phyloP scores from a whole-genome alignment of 2,329 filamentous ascomycete genomes.

The Fusarium ramigenum region DNA sequence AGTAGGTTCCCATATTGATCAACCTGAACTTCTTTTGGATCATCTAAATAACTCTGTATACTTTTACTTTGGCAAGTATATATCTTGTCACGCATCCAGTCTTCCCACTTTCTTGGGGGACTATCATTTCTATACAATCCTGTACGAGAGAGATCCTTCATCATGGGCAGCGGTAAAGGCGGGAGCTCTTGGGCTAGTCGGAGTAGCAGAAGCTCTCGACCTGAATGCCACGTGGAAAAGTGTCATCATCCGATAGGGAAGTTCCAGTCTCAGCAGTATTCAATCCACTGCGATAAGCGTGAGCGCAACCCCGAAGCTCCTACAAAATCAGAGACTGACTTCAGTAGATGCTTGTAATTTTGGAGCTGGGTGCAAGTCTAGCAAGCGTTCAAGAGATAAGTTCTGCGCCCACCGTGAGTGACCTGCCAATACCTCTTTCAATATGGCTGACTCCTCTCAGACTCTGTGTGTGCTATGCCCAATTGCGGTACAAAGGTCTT shows the following conservation, averaged over 20 bases:
- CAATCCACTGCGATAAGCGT: background rate
- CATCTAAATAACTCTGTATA: background rate
- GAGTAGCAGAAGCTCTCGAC: too few species aligned
- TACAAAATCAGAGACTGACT: background rate
- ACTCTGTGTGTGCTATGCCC: background rate
- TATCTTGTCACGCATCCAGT: background rate
- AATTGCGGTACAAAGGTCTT: background rate
- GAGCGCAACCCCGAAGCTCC: background rate
- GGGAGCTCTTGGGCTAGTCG: background rate
- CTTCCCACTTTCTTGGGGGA: background rate
- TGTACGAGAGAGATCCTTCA: background rate
- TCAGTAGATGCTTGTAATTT: background rate
- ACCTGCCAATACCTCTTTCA: rapidly evolving
- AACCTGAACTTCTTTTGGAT: too few species aligned
- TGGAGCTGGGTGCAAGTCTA: rapidly evolving
- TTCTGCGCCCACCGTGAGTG: background rate
- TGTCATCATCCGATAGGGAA: background rate
- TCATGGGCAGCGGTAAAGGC: background rate
- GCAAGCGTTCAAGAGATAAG: background rate
- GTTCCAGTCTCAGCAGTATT: background rate
- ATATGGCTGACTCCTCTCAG: background rate
- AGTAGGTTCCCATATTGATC: too few species aligned
- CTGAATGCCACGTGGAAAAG: background rate
- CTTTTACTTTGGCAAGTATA: background rate
- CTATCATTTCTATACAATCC: background rate